A percentile compares a stretch with the other conserved stretches of the same genome.
Conservation (phyloP, 495 filamentous ascomycete genomes). For the Penicillium robsamsonii region DNA sequence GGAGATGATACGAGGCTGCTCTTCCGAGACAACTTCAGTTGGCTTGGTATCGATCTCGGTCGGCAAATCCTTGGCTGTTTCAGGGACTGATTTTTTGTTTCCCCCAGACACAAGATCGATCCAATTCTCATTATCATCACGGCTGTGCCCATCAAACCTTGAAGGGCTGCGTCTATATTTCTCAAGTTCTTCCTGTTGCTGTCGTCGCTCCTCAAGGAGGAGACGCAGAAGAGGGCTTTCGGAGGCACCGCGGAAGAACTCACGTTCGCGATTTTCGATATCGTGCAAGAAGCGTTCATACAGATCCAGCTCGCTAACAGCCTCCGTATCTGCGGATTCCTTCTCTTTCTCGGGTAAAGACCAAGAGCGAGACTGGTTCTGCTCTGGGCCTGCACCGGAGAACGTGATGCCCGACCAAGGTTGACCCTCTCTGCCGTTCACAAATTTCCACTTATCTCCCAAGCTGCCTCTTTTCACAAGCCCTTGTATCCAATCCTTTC, state of each 20-base stretch:
- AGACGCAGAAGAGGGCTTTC: conserved; percentile 38
- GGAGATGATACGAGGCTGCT: conserved; percentile 47
- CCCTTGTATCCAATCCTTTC: conserved; percentile 38
- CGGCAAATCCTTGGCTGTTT: conserved; percentile 14
- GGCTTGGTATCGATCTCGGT: conserved; percentile 6
- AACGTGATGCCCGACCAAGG: conserved; percentile 31
- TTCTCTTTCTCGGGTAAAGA: conserved; percentile 9
- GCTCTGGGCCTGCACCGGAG: conserved; percentile 15
- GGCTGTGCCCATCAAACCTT: conserved; percentile 10
- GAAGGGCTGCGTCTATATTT: neutral
- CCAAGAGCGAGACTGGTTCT: neutral
- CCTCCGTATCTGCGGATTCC: conserved; percentile 11
- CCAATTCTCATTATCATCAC: conserved; percentile 31
- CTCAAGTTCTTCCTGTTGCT: conserved; percentile 17
- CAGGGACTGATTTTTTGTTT: conserved; percentile 31
- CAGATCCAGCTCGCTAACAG: conserved; percentile 43
- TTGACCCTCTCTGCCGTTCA: conserved; percentile 19
- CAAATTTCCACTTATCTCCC: conserved; percentile 38
- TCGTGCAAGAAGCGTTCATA: conserved; percentile 48
- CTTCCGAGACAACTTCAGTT: conserved; percentile 2
- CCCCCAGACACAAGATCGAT: conserved; percentile 35
- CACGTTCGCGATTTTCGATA: conserved; percentile 35
- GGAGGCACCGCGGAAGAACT: conserved; percentile 23
- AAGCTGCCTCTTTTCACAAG: conserved; percentile 41
- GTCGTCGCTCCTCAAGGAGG: conserved; percentile 32